Evolutionary conservation across 148 eudicot species (phyloP).

Genomic region (Pharnaceum exiguum): DNA sequence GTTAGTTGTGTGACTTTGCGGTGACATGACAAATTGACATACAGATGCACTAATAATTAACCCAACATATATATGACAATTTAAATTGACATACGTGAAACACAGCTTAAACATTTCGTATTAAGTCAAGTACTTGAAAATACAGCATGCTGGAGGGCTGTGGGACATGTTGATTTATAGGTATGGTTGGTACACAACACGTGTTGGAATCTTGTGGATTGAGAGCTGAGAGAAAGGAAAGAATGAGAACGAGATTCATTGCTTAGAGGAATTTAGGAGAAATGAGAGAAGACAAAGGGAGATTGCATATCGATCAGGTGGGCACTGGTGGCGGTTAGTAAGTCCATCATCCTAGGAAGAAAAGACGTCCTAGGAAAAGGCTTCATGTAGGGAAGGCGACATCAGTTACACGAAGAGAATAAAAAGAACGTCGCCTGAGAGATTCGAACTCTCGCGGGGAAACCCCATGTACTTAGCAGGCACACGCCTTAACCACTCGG

Average conservation of each 20-base stretch:
- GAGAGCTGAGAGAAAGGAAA: no score
- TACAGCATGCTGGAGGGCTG: background rate
- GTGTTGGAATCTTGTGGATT: no score
- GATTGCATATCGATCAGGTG: no score
- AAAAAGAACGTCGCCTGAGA: constrained; percentile 75
- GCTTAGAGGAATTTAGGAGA: background rate
- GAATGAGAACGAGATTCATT: background rate
- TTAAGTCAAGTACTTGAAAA: background rate
- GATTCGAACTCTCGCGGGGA: constrained; percentile 99
- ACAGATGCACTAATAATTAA: no score
- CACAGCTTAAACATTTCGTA: background rate
- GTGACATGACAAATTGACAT: no score
- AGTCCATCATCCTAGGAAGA: background rate
- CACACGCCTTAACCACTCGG: constrained; percentile 95
- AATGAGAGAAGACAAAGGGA: background rate
- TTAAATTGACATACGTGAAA: no score
- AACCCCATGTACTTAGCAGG: constrained; percentile 99
- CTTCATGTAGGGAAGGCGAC: constrained; percentile 2
- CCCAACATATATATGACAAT: no score
- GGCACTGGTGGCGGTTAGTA: constrained; percentile 6
- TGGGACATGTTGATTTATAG: background rate
- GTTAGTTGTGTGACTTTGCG: no score
- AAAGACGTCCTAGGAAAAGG: background rate
- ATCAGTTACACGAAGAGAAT: background rate
- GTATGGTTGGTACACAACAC: background rate